phyloP scores from a whole-genome alignment of 2,329 filamentous ascomycete species.

The Arachnomyces sp. region DNA sequence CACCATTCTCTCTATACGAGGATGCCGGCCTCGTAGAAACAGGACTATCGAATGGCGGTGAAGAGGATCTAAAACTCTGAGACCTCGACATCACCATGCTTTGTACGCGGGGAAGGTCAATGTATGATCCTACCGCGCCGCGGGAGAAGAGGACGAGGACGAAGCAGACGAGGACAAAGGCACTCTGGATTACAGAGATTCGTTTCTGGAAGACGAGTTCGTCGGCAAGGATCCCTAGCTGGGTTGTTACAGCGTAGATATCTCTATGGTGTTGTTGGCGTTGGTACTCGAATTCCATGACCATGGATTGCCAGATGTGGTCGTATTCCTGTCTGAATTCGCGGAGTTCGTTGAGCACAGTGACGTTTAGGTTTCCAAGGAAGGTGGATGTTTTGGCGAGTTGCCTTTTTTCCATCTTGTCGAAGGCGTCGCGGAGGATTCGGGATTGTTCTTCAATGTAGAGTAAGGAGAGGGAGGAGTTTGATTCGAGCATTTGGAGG shows the following conservation, averaged over 20 bases:
- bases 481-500: conserved; percentile 80
- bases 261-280: conserved; percentile 76
- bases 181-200: conserved; percentile 85
- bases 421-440: conserved; percentile 78
- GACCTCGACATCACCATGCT: conserved; percentile 36
- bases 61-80: conserved; percentile 33
- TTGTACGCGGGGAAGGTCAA: conserved; percentile 40
- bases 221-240: conserved; percentile 84
- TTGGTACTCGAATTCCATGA: conserved; percentile 83
- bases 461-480: conserved; percentile 83
- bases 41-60: conserved; percentile 31
- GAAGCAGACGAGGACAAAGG: conserved; percentile 78
- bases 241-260: conserved; percentile 68
- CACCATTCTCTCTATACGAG: conserved; percentile 18
- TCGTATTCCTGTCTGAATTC: conserved; percentile 80
- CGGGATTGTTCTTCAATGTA: conserved; percentile 96
- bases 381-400: conserved; percentile 74
- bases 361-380: conserved; percentile 75
- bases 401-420: conserved; percentile 79
- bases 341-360: conserved; percentile 72
- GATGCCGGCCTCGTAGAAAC: conserved; percentile 28
- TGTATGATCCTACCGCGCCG: conserved; percentile 33
- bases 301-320: conserved; percentile 91
- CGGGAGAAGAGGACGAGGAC: conserved; percentile 71
- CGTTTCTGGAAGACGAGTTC: conserved; percentile 78